These are phyloP conservation scores for Verticillium alfalfae DNA, from an alignment of 2,329 filamentous ascomycete genomes.

Conservation along the genomic window DNA sequence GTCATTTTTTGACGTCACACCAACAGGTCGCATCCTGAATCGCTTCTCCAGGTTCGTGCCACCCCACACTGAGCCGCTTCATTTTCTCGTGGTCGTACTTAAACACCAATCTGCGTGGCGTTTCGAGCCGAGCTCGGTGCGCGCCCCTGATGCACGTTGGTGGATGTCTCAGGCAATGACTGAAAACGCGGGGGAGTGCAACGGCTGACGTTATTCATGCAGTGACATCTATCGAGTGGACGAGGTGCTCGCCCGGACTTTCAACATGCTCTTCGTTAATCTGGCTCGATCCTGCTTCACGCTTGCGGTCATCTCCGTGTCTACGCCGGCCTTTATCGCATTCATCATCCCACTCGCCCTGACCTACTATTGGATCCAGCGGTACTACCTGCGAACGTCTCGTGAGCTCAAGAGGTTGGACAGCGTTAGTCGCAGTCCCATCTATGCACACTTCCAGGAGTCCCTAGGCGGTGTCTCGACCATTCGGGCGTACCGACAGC, in stretches of 20 bases:
- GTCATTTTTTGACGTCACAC: conserved; percentile 98
- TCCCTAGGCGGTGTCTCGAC: conserved; percentile 90
- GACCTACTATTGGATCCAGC: conserved; percentile 88
- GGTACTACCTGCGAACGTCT: conserved; percentile 94
- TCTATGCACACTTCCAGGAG: conserved; percentile 98
- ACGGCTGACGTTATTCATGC: conserved; percentile 17
- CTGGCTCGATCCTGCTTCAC: conserved; percentile 74
- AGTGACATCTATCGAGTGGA: conserved; percentile 79
- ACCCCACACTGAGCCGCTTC: neutral
- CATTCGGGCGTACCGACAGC: conserved; percentile 89
- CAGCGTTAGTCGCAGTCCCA: conserved; percentile 90
- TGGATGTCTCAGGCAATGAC: neutral
- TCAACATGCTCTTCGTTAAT: conserved; percentile 93
- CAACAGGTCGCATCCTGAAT: conserved; percentile 92
- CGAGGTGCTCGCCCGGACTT: conserved; percentile 90
- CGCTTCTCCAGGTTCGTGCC: conserved; percentile 76
- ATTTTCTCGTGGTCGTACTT: neutral
- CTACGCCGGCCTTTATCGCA: conserved; percentile 74
- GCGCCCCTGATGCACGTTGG: neutral
- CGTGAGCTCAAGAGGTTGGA: conserved; percentile 94
- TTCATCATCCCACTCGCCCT: conserved; percentile 75
- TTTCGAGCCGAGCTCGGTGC: neutral
- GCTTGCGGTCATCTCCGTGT: conserved; percentile 73
- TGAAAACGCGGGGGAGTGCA: neutral
- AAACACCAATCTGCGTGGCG: neutral